A percentile compares a stretch with the other conserved stretches of the same genome.
phyloP scores from a whole-genome alignment of 345 rosid species.

The Zanthoxylum bungeanum region DNA sequence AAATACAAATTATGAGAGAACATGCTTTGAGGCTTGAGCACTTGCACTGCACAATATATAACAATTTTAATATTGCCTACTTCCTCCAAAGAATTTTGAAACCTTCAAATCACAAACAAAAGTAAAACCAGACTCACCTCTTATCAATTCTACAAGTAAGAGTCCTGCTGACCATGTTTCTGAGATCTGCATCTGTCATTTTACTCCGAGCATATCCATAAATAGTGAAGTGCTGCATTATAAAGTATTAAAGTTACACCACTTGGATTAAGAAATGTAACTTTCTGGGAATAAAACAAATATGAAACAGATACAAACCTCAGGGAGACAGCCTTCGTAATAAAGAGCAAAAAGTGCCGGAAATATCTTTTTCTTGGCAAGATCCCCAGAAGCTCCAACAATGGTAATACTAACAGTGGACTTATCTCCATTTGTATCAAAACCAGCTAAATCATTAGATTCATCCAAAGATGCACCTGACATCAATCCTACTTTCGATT shows the following conservation, averaged over 20 bases:
- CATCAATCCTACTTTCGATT: slow-evolving; percentile 43
- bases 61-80: neutral
- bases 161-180: slow-evolving; percentile 94
- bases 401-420: slow-evolving; percentile 87
- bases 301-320: slow-evolving; percentile 47
- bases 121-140: slow-evolving; percentile 43
- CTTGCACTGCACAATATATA: neutral
- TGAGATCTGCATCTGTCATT: slow-evolving; percentile 91
- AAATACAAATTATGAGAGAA: neutral
- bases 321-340: slow-evolving; percentile 92
- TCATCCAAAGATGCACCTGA: slow-evolving; percentile 41
- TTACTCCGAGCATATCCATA: slow-evolving; percentile 96
- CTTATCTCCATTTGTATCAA: slow-evolving; percentile 43
- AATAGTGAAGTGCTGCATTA: slow-evolving; percentile 78
- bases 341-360: slow-evolving; percentile 98
- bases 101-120: neutral
- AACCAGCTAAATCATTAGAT: slow-evolving; percentile 33
- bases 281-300: slow-evolving; percentile 8
- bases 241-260: slow-evolving; percentile 19
- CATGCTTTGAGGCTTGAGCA: neutral
- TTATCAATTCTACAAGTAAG: slow-evolving; percentile 95
- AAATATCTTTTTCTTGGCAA: slow-evolving; percentile 98
- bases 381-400: slow-evolving; percentile 99
- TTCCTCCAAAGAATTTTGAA: neutral
- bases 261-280: too few relatives aligned